Base-by-base conservation (phyloP, 305 asterid genomes). In the Fraxinus xanthoxyloides region DNA sequence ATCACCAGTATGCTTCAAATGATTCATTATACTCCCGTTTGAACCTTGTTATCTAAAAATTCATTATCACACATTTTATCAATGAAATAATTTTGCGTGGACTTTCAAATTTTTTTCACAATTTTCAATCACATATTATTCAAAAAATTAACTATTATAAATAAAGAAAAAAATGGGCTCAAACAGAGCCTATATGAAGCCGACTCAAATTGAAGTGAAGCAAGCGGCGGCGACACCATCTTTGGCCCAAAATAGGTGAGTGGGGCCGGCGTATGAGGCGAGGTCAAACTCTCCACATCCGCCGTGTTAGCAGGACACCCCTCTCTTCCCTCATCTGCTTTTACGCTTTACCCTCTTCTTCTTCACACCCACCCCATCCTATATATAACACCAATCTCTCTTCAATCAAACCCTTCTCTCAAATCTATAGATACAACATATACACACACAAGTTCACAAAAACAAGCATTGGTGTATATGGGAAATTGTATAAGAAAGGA, bases 401-500 rank as follows among this genome's bases (percentile, higher is more conserved):
- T 23, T 32, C 21, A 32, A 15, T 9, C 80, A 73, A 81, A 78
- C 48, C 63, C 85, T 63, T 78, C 9, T 35, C 35, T 40, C 9
- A 69, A 40, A 63, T 70, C 63, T 34, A 17, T 34, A 63, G 15
- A 63, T 13, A 10, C 31, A 76, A 3, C 8, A 17, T n/a, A 5
- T 56, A 19, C 9, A 46, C 4, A 13, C 36, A 1, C 19, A 48
- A 15, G n/a, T 48, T 48, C 19, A 48, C 7, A 48, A 15, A 48
- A 15, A 15, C 59, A 48, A 3, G 19, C 21, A 48, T 17, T 48
- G 19, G 59, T 13, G 3, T 0, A 48, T 48, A 81, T 81, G 84
- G 84, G 84, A 43, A 81, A 81, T 23, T 81, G 84, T 43, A 31
- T 81, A 3, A 63, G 81, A 63, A 81, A 81, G 48, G 70, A 81